Evolutionary conservation across 2,329 filamentous ascomycete species (phyloP).

Genomic region (Microcyclospora pomicola): DNA sequence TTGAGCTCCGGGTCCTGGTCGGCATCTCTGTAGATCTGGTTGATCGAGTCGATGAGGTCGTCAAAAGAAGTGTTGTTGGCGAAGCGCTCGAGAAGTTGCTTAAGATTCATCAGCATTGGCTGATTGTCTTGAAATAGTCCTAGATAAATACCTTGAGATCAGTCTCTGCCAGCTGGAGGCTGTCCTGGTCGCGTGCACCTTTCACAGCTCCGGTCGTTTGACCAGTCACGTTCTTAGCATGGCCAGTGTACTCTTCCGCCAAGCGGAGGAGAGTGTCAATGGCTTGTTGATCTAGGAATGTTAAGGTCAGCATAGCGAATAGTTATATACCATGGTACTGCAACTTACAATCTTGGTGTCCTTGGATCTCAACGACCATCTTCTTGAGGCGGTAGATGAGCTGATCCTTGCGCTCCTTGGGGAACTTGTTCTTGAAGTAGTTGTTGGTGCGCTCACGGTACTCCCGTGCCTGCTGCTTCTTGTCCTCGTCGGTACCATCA

Average conservation of each 20-base stretch:
- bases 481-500: slow-evolving; percentile 52
- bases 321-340: neutral
- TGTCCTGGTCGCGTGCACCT: slow-evolving; percentile 51
- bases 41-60: slow-evolving; percentile 72
- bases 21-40: slow-evolving; percentile 73
- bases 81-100: slow-evolving; percentile 84
- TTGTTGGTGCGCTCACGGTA: slow-evolving; percentile 44
- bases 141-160: slow-evolving; percentile 55
- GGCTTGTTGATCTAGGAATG: slow-evolving; percentile 56
- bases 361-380: slow-evolving; percentile 93
- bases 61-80: slow-evolving; percentile 86
- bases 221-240: slow-evolving; percentile 51
- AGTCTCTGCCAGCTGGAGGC: slow-evolving; percentile 57
- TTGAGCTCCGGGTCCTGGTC: slow-evolving; percentile 76
- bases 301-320: slow-evolving; percentile 14
- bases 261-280: slow-evolving; percentile 73
- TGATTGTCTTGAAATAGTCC: slow-evolving; percentile 24
- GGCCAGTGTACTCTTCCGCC: slow-evolving; percentile 70
- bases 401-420: slow-evolving; percentile 83
- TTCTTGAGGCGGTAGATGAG: slow-evolving; percentile 89
- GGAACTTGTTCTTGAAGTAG: slow-evolving; percentile 77
- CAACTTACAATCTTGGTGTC: slow-evolving; percentile 68
- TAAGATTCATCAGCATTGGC: slow-evolving; percentile 38
- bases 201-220: slow-evolving; percentile 56
- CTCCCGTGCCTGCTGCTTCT: slow-evolving; percentile 30